Evolutionary conservation across 1,284 basidiomycete genomes (phyloP), one percentile per base, ranked within the genome.

Genomic region (Microbotryum scabiosae): DNA sequence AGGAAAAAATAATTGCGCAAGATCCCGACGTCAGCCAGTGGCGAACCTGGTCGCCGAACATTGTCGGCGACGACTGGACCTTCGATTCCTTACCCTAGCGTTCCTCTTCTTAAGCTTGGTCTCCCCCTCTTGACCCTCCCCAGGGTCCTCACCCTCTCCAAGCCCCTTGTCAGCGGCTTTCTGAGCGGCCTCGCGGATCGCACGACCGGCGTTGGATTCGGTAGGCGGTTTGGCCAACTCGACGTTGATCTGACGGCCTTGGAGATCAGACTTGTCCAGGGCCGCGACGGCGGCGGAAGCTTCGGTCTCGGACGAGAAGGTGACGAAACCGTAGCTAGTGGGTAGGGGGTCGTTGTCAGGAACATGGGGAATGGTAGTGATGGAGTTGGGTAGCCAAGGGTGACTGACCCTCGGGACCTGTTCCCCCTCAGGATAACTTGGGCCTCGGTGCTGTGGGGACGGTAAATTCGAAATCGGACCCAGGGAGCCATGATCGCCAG

Each of bases 151-250:
- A 89, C 52, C 58, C 51, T 63, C 64, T 5, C 30, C 62, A 21
- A 49, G 28, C 1, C 52, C 57, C 5, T 58, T 28, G 25, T 65
- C 58, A 9, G 62, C 64, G 1, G 62, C 64, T 51, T 65, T 62
- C 53, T 61, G 59, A 3, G 66, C 56, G 2, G 65, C 67, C 20
- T 51, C 32, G 36, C 60, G 60, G n/a, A 62, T 60, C 5, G 65
- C 62, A 10, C 66, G 63, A 7, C 64, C 66, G 16, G 62, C 63
- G 36, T 59, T 54, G 36, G 59, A 90, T 78, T 87, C 82, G 66
- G 89, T 86, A 65, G 84, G 79, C 63, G 89, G 87, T 78, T 91
- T 91, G 74, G 91, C 92, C 73, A 90, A 79, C 79, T 93, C 86
- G 76, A 94, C 82, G 76, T 88, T 85, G 75, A 93, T 83, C 76